Evolutionary conservation across 495 filamentous ascomycete species (phyloP).

Genomic region (Tirmania nivea): DNA sequence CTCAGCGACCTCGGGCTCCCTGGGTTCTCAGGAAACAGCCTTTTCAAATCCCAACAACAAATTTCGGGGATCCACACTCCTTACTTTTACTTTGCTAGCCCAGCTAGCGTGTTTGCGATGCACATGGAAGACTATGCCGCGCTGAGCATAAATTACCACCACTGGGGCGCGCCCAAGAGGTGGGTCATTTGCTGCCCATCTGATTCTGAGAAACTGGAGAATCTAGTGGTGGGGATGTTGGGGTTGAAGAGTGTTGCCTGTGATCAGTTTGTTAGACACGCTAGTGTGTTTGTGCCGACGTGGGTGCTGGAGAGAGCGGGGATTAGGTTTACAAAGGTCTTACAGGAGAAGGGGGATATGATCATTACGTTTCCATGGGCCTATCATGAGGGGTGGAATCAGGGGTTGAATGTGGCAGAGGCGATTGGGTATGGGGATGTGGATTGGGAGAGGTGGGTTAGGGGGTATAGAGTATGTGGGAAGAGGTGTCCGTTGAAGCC

Average conservation of each 20-base stretch:
- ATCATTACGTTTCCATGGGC: constrained; percentile 18
- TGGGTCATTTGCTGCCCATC: constrained; percentile 16
- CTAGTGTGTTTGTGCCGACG: constrained; percentile 8
- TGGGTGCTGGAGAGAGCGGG: constrained; percentile 7
- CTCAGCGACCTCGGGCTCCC: constrained; percentile 11
- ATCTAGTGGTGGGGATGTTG: constrained; percentile 4
- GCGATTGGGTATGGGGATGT: constrained; percentile 16
- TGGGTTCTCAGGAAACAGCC: constrained; percentile 9
- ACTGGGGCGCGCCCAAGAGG: constrained; percentile 13
- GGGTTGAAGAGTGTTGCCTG: not conserved
- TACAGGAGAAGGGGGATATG: constrained; percentile 13
- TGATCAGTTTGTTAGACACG: constrained; percentile 18
- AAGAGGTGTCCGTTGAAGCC: constrained; percentile 4
- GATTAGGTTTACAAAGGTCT: constrained; percentile 11
- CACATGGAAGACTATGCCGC: constrained; percentile 18
- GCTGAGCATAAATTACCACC: constrained; percentile 17
- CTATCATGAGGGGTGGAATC: constrained; percentile 18
- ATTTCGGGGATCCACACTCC: constrained; percentile 17
- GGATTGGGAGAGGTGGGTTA: constrained; percentile 5
- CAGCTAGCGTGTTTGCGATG: constrained; percentile 16
- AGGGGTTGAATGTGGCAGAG: constrained; percentile 16
- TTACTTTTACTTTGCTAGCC: constrained; percentile 16
- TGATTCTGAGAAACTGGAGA: constrained; percentile 10
- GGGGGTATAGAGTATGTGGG: not conserved
- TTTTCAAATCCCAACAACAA: constrained; percentile 7